Evolutionary conservation across 768 basidiomycete genomes (phyloP).

Genomic region (Lactarius deliciosus): DNA sequence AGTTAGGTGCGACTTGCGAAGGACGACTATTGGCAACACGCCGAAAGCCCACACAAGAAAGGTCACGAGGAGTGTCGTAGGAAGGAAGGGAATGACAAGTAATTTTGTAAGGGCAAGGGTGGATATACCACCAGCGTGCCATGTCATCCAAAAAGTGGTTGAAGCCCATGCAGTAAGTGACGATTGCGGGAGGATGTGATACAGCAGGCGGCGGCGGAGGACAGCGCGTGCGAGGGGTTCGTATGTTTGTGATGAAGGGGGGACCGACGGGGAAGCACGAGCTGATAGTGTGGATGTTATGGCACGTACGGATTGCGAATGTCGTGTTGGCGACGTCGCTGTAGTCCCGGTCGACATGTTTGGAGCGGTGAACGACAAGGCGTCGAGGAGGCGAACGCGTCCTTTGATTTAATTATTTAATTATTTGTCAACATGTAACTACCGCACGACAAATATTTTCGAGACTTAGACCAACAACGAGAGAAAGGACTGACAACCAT

Average conservation of each 20-base stretch:
- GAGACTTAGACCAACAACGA: no score
- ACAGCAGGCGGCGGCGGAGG: conserved; percentile 58
- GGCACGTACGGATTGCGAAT: conserved; percentile 44
- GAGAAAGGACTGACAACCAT: no score
- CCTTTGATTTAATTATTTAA: not conserved
- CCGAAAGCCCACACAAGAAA: conserved; percentile 49
- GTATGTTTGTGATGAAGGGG: conserved; percentile 56
- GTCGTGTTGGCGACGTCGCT: conserved; percentile 29
- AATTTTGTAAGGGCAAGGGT: conserved; percentile 38
- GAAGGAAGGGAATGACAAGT: conserved; percentile 42
- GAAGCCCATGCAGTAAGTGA: conserved; percentile 48
- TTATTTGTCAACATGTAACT: not conserved
- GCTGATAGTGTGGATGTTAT: conserved; percentile 38
- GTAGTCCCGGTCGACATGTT: not conserved
- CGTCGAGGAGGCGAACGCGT: not conserved
- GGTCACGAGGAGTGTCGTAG: conserved; percentile 43
- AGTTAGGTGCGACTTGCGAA: conserved; percentile 59
- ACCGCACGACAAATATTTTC: no score
- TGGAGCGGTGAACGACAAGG: not conserved
- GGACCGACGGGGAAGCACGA: conserved; percentile 55
- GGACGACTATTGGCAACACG: conserved; percentile 55
- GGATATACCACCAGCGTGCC: conserved; percentile 43
- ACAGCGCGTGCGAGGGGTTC: conserved; percentile 65
- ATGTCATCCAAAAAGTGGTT: conserved; percentile 43
- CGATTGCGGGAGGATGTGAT: conserved; percentile 53